Base-by-base conservation (phyloP, 2,329 filamentous ascomycete genomes). In the Cercospora citrullina region DNA sequence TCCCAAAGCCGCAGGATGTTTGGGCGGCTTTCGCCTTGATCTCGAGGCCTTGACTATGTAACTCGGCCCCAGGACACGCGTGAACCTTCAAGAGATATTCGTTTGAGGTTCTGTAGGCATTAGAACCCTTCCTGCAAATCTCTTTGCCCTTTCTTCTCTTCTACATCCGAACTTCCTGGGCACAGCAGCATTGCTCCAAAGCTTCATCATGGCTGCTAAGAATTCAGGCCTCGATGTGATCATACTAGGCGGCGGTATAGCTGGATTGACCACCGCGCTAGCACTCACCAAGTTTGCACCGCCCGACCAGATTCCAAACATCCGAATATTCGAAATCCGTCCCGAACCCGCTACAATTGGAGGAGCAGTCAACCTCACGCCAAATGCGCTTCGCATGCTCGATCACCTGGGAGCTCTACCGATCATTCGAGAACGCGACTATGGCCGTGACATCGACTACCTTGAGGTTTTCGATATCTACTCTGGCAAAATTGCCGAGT, bases 211-310 rank as follows among this genome's bases (percentile, higher is more conserved):
- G 75, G 75, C 76, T 39, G 73, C 72, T 59, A 72, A 74, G 61
- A 75, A 75, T 28, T 64, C 69, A 39, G 75, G 73, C 63, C 69
- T 78, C 23, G 70, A 81, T 66, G 79, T 84, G 68, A 80, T 85
- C 70, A 81, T 87, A 64, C 77, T 87, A 57, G 85, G 85, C 45
- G 84, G 82, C 7, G 84, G 85, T 26, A 83, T 85, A 28, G 81
- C 84, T 18, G 85, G 85, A 42, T 80, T 86, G 30, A 78, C 82
- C 16, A 82, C 83, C 53, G 84, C 85, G 18, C 77, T 86, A 53
- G 79, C 84, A 12, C 78, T 85, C 62, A 80, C 80, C 42, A 81
- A 83, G 68, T 81, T 80, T 72, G 77, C 77, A 48, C 79, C 81
- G 28, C 55, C 75, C 28, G 75, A 74, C 30, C 71, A 74, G 33